Percentiles rank a stretch among this genome's conserved stretches.
These are phyloP conservation scores for Pachysolen tannophilus DNA, from an alignment of 805 yeast species.

Conservation along the genomic window DNA sequence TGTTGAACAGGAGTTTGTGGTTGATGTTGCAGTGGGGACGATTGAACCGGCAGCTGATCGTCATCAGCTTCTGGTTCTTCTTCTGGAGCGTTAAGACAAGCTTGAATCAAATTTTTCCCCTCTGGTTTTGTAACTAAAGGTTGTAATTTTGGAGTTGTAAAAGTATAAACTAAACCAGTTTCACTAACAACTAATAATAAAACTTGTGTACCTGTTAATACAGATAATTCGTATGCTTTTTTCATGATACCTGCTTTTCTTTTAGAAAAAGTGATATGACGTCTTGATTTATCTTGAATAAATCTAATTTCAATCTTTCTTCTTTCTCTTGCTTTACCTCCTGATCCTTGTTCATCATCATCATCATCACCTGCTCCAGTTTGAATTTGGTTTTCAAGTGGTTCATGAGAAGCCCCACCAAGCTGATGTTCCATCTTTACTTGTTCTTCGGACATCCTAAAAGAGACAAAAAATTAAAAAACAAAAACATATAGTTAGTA, in stretches of 20 bases:
- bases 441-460: constrained; percentile 7
- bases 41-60: constrained; percentile 11
- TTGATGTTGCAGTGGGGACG: constrained; percentile 22
- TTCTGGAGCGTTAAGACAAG: constrained; percentile 96
- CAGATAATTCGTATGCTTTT: constrained; percentile 97
- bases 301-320: constrained; percentile 95
- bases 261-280: constrained; percentile 96
- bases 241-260: constrained; percentile 99
- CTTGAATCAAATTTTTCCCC: constrained; percentile 94
- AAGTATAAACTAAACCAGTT: constrained; percentile 97
- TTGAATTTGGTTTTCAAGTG: constrained; percentile 6
- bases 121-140: constrained; percentile 96
- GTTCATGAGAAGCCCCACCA: constrained; percentile 7
- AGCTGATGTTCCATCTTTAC: constrained; percentile 8
- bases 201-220: constrained; percentile 96
- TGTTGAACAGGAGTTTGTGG: constrained; percentile 26
- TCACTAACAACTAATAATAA: constrained; percentile 90
- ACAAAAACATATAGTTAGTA: too few relatives aligned
- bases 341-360: constrained; percentile 40
- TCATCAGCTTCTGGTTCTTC: constrained; percentile 55
- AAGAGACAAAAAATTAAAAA: too few relatives aligned
- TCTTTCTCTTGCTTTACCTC: constrained; percentile 48
- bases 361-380: constrained; percentile 34
- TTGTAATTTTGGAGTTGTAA: constrained; percentile 97
- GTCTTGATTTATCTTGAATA: constrained; percentile 94